These are phyloP conservation scores for Didymosphaeria variabile DNA, from an alignment of 2,329 filamentous ascomycete species.

Conservation along the genomic window DNA sequence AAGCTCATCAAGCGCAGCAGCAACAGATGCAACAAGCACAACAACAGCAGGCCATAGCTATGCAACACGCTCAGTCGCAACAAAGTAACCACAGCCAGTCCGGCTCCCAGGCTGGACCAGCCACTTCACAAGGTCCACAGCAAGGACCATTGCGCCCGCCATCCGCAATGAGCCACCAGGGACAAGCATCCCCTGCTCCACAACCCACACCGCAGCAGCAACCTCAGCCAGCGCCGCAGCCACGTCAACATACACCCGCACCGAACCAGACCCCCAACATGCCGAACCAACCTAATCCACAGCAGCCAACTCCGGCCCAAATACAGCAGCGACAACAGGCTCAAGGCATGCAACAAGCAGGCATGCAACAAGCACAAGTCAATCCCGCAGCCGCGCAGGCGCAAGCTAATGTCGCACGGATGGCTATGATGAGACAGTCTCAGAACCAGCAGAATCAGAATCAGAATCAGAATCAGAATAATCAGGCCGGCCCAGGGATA, in stretches of 20 bases:
- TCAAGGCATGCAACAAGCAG: conserved; percentile 36
- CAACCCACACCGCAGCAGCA: conserved; percentile 49
- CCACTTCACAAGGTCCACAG: conserved; percentile 44
- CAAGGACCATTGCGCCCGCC: conserved; percentile 50
- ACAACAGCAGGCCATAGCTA: conserved; percentile 53
- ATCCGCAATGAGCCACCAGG: conserved; percentile 51
- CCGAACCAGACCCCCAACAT: conserved; percentile 46
- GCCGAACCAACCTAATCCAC: conserved; percentile 44
- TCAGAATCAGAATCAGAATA: conserved; percentile 27
- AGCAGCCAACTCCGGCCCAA: conserved; percentile 41
- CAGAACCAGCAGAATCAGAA: conserved; percentile 27
- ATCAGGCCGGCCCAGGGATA: conserved; percentile 51
- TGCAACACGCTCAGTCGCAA: conserved; percentile 61
- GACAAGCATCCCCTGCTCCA: conserved; percentile 50
- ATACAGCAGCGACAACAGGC: conserved; percentile 27
- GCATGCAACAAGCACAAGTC: conserved; percentile 26
- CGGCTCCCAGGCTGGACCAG: conserved; percentile 49
- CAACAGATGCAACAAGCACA: conserved; percentile 55
- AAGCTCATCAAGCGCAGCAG: conserved; percentile 55
- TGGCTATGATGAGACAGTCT: conserved; percentile 42
- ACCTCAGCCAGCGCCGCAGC: conserved; percentile 52
- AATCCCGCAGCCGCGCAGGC: conserved; percentile 23
- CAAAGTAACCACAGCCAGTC: conserved; percentile 59
- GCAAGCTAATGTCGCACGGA: conserved; percentile 35
- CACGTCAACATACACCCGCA: conserved; percentile 55